These are phyloP conservation scores for Cudoniella acicularis DNA, from an alignment of 495 filamentous ascomycete genomes.

Conservation along the genomic window DNA sequence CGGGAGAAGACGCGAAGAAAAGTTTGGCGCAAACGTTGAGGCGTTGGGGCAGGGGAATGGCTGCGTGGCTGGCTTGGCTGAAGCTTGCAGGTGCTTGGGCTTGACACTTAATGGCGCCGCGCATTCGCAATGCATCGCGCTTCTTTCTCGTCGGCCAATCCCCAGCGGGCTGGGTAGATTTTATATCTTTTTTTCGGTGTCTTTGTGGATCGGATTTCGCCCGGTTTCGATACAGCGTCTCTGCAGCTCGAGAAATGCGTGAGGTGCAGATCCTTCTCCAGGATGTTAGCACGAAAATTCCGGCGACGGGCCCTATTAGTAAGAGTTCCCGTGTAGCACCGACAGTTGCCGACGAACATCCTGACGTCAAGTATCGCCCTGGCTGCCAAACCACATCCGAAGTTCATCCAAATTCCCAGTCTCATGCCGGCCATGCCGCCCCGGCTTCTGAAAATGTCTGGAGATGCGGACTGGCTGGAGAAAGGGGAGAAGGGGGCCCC, in stretches of 20 bases:
- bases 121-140: neutral
- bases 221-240: too few species aligned
- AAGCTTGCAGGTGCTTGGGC: constrained; percentile 3
- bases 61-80: constrained; percentile 14
- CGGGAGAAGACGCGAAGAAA: neutral
- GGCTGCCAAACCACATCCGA: neutral
- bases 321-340: neutral
- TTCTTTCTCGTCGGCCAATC: neutral
- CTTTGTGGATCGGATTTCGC: constrained; percentile 11
- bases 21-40: neutral
- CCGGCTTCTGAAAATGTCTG: neutral
- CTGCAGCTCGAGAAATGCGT: neutral
- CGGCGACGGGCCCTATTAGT: neutral
- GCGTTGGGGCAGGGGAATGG: neutral
- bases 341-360: constrained; percentile 6
- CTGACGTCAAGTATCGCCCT: neutral
- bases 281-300: constrained; percentile 8
- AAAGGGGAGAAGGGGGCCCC: neutral
- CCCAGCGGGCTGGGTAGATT: neutral
- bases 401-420: neutral
- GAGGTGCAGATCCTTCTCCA: neutral
- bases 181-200: constrained; percentile 1
- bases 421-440: neutral
- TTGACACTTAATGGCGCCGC: neutral
- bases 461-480: neutral